Evolutionary conservation across 2,329 filamentous ascomycete species (phyloP).

Genomic region (Biscogniauxia mediterranea): DNA sequence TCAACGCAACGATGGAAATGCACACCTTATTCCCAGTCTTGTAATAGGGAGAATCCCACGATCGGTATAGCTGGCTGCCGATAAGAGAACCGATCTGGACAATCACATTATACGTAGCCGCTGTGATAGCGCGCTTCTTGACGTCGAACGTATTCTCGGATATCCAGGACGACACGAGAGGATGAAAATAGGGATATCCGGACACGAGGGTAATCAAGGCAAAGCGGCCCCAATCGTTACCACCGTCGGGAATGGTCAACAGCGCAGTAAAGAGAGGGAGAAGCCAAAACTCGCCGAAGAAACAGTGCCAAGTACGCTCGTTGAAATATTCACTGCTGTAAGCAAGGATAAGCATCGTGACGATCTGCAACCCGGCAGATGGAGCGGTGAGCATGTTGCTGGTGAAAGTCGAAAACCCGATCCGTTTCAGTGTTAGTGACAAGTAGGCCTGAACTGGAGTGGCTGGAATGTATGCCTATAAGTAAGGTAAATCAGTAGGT

Average conservation of each 20-base stretch:
- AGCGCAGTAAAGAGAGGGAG: slow-evolving; percentile 48
- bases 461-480: slow-evolving; percentile 51
- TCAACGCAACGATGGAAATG: slow-evolving; percentile 49
- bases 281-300: slow-evolving; percentile 49
- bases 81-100: slow-evolving; percentile 45
- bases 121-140: slow-evolving; percentile 45
- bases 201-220: slow-evolving; percentile 40
- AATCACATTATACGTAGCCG: slow-evolving; percentile 50
- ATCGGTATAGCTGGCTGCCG: slow-evolving; percentile 50
- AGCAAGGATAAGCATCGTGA: slow-evolving; percentile 32
- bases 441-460: slow-evolving; percentile 52
- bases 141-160: slow-evolving; percentile 48
- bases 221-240: slow-evolving; percentile 43
- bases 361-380: slow-evolving; percentile 45
- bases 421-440: slow-evolving; percentile 54
- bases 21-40: slow-evolving; percentile 52
- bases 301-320: slow-evolving; percentile 45
- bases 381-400: slow-evolving; percentile 65
- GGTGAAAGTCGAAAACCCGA: slow-evolving; percentile 60
- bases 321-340: slow-evolving; percentile 32
- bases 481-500: background rate
- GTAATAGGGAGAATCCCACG: slow-evolving; percentile 9
- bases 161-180: slow-evolving; percentile 47
- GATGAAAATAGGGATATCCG: slow-evolving; percentile 49
- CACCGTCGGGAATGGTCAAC: slow-evolving; percentile 36